These are phyloP conservation scores for Trametes cingulata DNA, from an alignment of 768 basidiomycete species.

Conservation along the genomic window DNA sequence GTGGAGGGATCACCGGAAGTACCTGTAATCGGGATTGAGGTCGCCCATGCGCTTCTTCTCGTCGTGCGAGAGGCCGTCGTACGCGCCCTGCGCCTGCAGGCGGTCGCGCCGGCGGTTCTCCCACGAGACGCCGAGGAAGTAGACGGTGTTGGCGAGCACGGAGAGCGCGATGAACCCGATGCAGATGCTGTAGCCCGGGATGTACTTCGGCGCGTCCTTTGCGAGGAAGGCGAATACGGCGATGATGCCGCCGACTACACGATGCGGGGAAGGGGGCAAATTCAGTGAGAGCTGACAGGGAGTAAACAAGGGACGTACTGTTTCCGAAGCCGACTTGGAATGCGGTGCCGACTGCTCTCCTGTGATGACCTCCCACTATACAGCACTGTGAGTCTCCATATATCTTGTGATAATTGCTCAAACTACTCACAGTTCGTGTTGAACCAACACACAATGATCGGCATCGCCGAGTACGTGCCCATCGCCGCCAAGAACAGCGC, in stretches of 20 bases:
- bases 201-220: constrained; percentile 31
- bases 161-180: constrained; percentile 31
- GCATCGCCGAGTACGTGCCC: constrained; percentile 29
- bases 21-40: constrained; percentile 29
- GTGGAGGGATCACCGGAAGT: constrained; percentile 13
- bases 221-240: constrained; percentile 32
- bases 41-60: constrained; percentile 28
- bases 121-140: constrained; percentile 24
- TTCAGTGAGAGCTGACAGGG: background rate
- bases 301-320: constrained; percentile 17
- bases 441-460: constrained; percentile 30
- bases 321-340: constrained; percentile 34
- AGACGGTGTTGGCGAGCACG: constrained; percentile 22
- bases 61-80: constrained; percentile 16
- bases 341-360: constrained; percentile 29
- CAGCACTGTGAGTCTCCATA: background rate
- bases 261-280: no score
- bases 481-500: constrained; percentile 27
- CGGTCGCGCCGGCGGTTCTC: constrained; percentile 27
- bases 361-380: constrained; percentile 28
- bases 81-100: constrained; percentile 9
- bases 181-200: constrained; percentile 30
- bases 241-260: constrained; percentile 32
- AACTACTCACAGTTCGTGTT: constrained; percentile 25
- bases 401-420: background rate